Base-by-base conservation (phyloP, 371 early-diverging fungal genomes). In the Lichtheimia corymbifera region DNA sequence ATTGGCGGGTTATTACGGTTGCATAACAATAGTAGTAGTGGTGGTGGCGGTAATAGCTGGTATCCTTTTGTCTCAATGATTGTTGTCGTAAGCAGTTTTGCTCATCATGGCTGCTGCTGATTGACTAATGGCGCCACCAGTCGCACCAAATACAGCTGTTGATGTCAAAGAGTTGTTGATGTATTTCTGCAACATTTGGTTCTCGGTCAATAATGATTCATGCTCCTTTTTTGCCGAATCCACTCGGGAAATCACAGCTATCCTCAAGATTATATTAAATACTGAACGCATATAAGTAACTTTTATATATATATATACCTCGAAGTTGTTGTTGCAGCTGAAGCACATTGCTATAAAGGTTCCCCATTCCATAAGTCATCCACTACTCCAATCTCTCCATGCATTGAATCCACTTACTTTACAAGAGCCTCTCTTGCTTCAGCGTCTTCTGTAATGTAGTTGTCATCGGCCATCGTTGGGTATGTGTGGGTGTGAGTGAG, bases 61-160 rank as follows among this genome's bases (percentile, higher is more conserved):
- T 35, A 35, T 35, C 5, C 35, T 35, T 22, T 35, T 6, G 35
- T 35, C 11, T 35, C 35, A 35, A 35, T 35, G 35, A 35, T 28
- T 28, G 28, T 35, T 35, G 35, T 35, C 35, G 35, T 35, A 35
- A 35, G 35, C 35, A 9, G 7, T 47, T 55, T 55, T 55, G 20
- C 20, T 20, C 43, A 55, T 55, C 41, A 40, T 40, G 20, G 41
- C 44, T 22, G 63, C 53, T 42, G 70, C 65, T 41, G 68, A 65
- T 14, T 71, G 53, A 56, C 71, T 63, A 12, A 75, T 58, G 4
- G 73, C 80, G 27, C 80, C 80, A 56, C 74, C 72, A 4, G 82
- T 81, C 0, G 82, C 82, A n/a, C 82, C 82, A 76, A 82, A 82
- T 17, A 82, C 82, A 5, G 82, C 82, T 7, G 82, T 82, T 4